These are phyloP conservation scores for Saccharomyces hybrid DNA, from an alignment of 1,139 yeast genomes.

Conservation along the genomic window DNA sequence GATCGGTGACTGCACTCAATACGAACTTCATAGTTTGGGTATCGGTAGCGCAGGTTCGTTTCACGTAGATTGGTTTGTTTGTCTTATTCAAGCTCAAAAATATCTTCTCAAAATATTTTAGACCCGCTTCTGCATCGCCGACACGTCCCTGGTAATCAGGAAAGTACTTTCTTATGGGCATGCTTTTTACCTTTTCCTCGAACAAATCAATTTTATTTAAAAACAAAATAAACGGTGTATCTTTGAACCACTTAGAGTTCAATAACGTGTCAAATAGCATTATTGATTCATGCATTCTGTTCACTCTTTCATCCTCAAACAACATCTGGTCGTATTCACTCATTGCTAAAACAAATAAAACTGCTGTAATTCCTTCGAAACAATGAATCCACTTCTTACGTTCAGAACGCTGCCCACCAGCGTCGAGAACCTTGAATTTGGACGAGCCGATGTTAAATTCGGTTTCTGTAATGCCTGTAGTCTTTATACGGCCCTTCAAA, in stretches of 20 bases:
- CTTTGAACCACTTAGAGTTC: constrained; percentile 75
- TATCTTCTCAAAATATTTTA: constrained; percentile 57
- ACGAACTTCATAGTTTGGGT: constrained; percentile 82
- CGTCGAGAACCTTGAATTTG: constrained; percentile 76
- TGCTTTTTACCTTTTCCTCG: constrained; percentile 54
- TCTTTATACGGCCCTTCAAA: constrained; percentile 82
- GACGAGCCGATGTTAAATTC: constrained; percentile 60
- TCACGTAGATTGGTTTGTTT: constrained; percentile 73
- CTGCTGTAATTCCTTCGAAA: constrained; percentile 85
- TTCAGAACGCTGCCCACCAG: constrained; percentile 95
- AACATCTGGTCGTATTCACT: constrained; percentile 88
- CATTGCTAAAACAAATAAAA: constrained; percentile 84
- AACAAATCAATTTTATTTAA: constrained; percentile 82
- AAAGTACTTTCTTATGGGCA: constrained; percentile 61
- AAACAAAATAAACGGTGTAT: constrained; percentile 84
- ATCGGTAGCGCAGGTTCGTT: constrained; percentile 94
- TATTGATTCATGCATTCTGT: constrained; percentile 87
- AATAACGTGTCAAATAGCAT: constrained; percentile 76
- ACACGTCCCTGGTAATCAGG: constrained; percentile 63
- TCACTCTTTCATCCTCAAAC: constrained; percentile 83
- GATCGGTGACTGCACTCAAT: constrained; percentile 84
- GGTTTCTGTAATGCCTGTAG: constrained; percentile 92
- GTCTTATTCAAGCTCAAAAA: constrained; percentile 57
- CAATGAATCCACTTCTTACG: constrained; percentile 95
- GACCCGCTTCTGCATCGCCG: constrained; percentile 56